Base-by-base conservation (phyloP, 2,329 filamentous ascomycete genomes). In the Cladophialophora exuberans region DNA sequence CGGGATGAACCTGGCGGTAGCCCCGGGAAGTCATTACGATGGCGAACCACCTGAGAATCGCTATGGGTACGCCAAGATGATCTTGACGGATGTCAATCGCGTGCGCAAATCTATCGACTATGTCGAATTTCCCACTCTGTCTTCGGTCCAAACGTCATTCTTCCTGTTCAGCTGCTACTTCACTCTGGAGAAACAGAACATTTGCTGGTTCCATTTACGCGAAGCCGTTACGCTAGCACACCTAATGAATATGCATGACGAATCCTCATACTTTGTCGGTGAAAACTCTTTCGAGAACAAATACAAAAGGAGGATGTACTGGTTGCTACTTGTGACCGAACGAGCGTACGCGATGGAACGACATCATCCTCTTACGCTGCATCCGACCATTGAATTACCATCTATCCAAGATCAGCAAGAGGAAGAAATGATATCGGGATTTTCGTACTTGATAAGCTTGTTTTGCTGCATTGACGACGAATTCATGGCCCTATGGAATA, bases 201-300 rank as follows among this genome's bases (percentile, higher is more conserved):
- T 85, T 69, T 88, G 88, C 1, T 93, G 89, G 88, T 91, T 85
- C 66, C 84, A 90, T 67, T 75, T 93, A 7, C 84, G 88, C 22
- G 89, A 94, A 70, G 87, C 87, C 4, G 86, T 84, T 1, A 91
- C 88, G 4, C 77, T 93, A 70, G 71, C 70, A 4, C 73, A 76
- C 47, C 70, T 71, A 1, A 64, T 78, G 25, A 69, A 69, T 0
- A 66, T 78, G 41, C 72, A 77, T 57, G 73, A 74, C 9, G 75
- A 78, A 59, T 64, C 69, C 1, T 71, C 69, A 1, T 90, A 89
- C 66, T 63, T 78, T 38, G 76, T 80, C 53, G 80, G 80, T 59
- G 82, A 86, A n/a, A n/a, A n/a, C 60, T 71, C 73, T 3, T 70
- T 82, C 15, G 87, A 90, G 54, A 79, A 82, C 1, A 80, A 84